Percentiles rank a stretch among this genome's conserved stretches.
These are phyloP conservation scores for Aspergillus egyptiacus DNA, from an alignment of 495 filamentous ascomycete genomes.

Conservation along the genomic window DNA sequence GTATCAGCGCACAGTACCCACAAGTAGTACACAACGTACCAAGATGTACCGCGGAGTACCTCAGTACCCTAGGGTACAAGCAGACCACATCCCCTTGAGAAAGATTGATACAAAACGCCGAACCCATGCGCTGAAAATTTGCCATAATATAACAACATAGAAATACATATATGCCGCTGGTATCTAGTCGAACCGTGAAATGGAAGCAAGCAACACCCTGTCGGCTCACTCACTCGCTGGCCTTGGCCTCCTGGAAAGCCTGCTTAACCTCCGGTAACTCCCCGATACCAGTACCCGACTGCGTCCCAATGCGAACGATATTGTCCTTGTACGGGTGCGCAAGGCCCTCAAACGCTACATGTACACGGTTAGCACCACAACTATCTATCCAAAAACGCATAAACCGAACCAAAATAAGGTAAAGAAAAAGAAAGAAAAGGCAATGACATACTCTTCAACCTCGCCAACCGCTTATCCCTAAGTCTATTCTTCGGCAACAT, in stretches of 20 bases:
- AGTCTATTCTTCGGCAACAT: constrained; percentile 98
- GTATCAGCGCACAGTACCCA: too few relatives aligned
- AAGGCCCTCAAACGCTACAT: constrained; percentile 77
- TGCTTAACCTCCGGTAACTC: constrained; percentile 41
- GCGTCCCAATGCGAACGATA: constrained; percentile 62
- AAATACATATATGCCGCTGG: constrained; percentile 15
- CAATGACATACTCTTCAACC: constrained; percentile 69
- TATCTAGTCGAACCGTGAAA: constrained; percentile 14
- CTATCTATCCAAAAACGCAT: background rate
- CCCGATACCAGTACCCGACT: constrained; percentile 34
- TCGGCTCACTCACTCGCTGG: constrained; percentile 20
- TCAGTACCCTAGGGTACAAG: too few relatives aligned
- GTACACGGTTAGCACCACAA: constrained; percentile 7
- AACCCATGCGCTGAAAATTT: constrained; percentile 45
- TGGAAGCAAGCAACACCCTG: constrained; percentile 6
- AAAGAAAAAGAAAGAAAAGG: background rate
- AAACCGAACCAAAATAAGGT: background rate
- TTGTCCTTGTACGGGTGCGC: constrained; percentile 90
- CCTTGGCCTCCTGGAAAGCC: constrained; percentile 42
- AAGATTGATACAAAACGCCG: constrained; percentile 32
- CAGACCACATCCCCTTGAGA: background rate
- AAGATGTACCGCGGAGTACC: too few relatives aligned
- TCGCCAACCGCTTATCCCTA: constrained; percentile 74
- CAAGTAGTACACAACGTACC: too few relatives aligned
- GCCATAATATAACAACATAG: constrained; percentile 31